Evolutionary conservation across 2,329 filamentous ascomycete genomes (phyloP), one percentile per base, ranked within the genome.

Genomic region (Fusarium sp.): DNA sequence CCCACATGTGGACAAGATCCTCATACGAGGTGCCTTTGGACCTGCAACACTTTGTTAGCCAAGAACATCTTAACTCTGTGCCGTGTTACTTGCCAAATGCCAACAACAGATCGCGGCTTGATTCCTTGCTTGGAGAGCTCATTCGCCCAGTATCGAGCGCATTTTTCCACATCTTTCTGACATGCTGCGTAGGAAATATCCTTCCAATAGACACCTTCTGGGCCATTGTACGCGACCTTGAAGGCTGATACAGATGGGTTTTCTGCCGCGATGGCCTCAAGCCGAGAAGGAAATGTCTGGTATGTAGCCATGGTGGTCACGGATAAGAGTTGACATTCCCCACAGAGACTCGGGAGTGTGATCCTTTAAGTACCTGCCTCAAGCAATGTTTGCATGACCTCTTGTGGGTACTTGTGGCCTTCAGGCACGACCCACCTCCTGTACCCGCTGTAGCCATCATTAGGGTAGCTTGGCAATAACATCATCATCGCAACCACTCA

Each of bases 1-100:
- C 67, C 57, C 53, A 67, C n/a, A 62, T 60, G 8, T 59, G 47
- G 16, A 67, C 30, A 13, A 48, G n/a, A 30, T 70, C 67, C 3
- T 23, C 9, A 36, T 68, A 68, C 3, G 43, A 37, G 2, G 39
- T 50, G 6, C 66, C 66, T 31, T 47, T 54, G 18, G 66, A n/a
- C 66, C 66, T 68, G 34, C 31, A 8, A 18, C 1, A 5, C 6
- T 10, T 2, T 8, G 27, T 55, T 36, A 58, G 30, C 27, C 30
- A 34, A 12, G 13, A 46, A 8, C 7, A 11, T 16, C 6, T 5
- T 8, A 8, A 36, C 2, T 18, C 10, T 16, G 3, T 27, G 3
- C 6, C 4, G 18, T 6, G 15, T 13, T 27, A 51, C 64, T 27
- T 37, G 59, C 65, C 65, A 67, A 27, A 67, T 7, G 1, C 65